Base-by-base conservation (phyloP, 1,284 basidiomycete species). In the Xanthoconium separans region DNA sequence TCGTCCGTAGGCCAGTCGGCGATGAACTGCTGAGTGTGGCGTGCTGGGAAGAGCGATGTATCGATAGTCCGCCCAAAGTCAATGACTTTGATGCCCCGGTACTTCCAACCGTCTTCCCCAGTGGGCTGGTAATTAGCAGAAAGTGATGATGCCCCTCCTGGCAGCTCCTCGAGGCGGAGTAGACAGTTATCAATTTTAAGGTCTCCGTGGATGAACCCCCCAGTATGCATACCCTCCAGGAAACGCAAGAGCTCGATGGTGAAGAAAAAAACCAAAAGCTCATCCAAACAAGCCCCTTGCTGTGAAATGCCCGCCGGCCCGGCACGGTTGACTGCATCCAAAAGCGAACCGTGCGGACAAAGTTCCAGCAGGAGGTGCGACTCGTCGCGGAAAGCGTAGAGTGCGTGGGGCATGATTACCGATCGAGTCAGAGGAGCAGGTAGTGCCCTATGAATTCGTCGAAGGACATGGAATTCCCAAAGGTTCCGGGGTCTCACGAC, bases 171-270 rank as follows among this genome's bases (percentile, higher is more conserved):
- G 29, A 99, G 79, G 5, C 97, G 85, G 9, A 99, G 77, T 13
- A 99, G 81, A 69, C 95, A 98, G 73, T 99, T 99, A 76, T 99
- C 97, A 68, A 98, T 98, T 79, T 99, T 99, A 63, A 99, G 80
- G 74, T 99, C 97, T 41, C 97, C 96, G 65, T 99, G 97, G 61
- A 99, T 90, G 74, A 98, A 89, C 16, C 91, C 89, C 0, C 79
- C 77, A 10, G 70, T 58, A 70, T 99, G 97, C 70, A 98, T 80
- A 22, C 80, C 85, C 66, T 97, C 93, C 46, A 98, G 73, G 12
- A 91, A 75, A 20, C 88, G 87, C 48, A 98, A 74, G 18, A 99
- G 82, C 71, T 99, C 96, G 63, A 95, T 82, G 30, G 89, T 79
- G 80, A 99, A 99, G 81, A 99, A 99, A 69, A 97, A 84, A 49